Percentiles rank a stretch among this genome's conserved stretches.
Evolutionary conservation across 495 filamentous ascomycete genomes (phyloP).

Genomic region (Aspergillus steynii): DNA sequence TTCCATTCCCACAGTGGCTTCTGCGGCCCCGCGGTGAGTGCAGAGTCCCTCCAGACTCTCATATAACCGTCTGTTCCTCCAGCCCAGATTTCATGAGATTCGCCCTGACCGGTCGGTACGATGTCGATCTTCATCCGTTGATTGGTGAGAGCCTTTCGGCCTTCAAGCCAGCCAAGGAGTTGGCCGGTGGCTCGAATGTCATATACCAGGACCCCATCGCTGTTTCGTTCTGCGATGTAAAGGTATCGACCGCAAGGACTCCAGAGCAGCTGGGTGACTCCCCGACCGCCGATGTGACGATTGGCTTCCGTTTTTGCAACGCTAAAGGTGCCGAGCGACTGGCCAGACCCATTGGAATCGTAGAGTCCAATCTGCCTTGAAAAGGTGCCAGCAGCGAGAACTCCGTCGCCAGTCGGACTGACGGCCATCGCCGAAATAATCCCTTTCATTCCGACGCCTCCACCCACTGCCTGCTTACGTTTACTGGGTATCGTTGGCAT

Average conservation of each 20-base stretch:
- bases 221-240: slow-evolving; percentile 80
- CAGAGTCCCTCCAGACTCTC: slow-evolving; percentile 70
- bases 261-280: slow-evolving; percentile 76
- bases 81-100: slow-evolving; percentile 77
- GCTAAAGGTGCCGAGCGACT: slow-evolving; percentile 67
- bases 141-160: slow-evolving; percentile 69
- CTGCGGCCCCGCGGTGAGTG: slow-evolving; percentile 51
- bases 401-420: slow-evolving; percentile 45
- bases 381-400: slow-evolving; percentile 84
- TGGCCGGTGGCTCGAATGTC: slow-evolving; percentile 75
- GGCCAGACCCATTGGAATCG: slow-evolving; percentile 63
- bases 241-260: slow-evolving; percentile 86
- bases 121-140: slow-evolving; percentile 81
- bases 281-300: slow-evolving; percentile 57
- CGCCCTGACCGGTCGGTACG: slow-evolving; percentile 37
- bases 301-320: slow-evolving; percentile 40
- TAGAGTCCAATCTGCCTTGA: slow-evolving; percentile 77
- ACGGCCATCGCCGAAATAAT: slow-evolving; percentile 67
- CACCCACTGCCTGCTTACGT: slow-evolving; percentile 65
- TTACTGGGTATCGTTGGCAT: slow-evolving; percentile 77
- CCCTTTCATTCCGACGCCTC: slow-evolving; percentile 80
- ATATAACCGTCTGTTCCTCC: slow-evolving; percentile 79
- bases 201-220: slow-evolving; percentile 73
- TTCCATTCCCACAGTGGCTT: slow-evolving; percentile 59
- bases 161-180: slow-evolving; percentile 67